Evolutionary conservation across 164 flowering plant genomes (phyloP).

Genomic region (Amborella trichopoda): DNA sequence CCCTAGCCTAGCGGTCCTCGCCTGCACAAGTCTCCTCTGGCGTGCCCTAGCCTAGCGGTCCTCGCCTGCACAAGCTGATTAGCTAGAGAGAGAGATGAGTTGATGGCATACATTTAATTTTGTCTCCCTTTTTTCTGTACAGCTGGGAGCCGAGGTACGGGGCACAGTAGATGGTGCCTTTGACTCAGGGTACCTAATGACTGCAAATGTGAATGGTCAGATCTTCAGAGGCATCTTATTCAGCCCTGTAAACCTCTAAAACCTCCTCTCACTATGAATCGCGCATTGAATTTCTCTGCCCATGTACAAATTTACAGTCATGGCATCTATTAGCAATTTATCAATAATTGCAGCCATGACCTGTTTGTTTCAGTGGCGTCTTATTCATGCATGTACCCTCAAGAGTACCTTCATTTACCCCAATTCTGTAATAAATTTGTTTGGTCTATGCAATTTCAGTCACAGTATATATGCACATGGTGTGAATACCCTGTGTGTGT

Average conservation of each 20-base stretch:
- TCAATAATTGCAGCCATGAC: too few relatives aligned
- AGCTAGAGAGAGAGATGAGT: too few relatives aligned
- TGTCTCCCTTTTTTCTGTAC: neutral
- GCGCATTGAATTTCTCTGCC: neutral
- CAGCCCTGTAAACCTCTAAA: constrained; percentile 48
- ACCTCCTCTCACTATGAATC: neutral
- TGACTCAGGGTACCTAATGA: constrained; percentile 89
- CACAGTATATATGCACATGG: too few relatives aligned
- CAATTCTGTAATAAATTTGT: neutral
- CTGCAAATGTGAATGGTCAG: constrained; percentile 76
- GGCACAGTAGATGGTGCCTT: constrained; percentile 87
- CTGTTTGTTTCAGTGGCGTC: too few relatives aligned
- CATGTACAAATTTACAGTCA: neutral
- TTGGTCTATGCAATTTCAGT: neutral
- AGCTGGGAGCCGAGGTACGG: constrained; percentile 84
- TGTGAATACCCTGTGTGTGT: too few relatives aligned
- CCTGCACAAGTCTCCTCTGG: too few relatives aligned
- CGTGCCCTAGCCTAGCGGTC: too few relatives aligned
- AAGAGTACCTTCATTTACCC: neutral
- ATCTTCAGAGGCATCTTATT: constrained; percentile 77
- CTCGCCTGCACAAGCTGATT: too few relatives aligned
- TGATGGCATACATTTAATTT: too few relatives aligned
- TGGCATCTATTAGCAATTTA: neutral
- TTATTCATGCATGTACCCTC: too few relatives aligned
- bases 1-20: too few relatives aligned